Evolutionary conservation across 202 grass and related monocot genomes (phyloP).

Genomic region (Elaeis oleifera): DNA sequence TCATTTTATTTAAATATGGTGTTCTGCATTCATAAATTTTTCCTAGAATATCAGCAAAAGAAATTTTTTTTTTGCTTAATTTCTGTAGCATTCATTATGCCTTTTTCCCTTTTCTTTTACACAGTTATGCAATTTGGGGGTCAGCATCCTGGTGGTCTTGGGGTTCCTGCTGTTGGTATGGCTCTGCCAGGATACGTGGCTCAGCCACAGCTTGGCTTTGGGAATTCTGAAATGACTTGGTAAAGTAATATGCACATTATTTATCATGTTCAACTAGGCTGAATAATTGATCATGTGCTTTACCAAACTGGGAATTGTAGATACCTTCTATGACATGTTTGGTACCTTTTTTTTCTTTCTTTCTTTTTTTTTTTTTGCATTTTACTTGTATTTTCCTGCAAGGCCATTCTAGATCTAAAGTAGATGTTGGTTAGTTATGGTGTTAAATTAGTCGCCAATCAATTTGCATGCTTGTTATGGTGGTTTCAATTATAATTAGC

Average conservation of each 20-base stretch:
- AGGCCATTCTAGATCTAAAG: too few species aligned
- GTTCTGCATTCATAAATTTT: too few species aligned
- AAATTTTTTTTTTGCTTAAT: background rate
- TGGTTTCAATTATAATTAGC: too few species aligned
- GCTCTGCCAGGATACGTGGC: slow-evolving; percentile 89
- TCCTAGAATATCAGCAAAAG: background rate
- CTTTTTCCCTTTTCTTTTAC: slow-evolving; percentile 5
- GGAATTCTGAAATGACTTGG: slow-evolving; percentile 57
- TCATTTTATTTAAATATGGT: too few species aligned
- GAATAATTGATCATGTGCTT: background rate
- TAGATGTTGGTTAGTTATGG: too few species aligned
- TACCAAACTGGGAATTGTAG: too few species aligned
- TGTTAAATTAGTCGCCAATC: too few species aligned
- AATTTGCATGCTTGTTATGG: too few species aligned
- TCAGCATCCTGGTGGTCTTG: slow-evolving; percentile 46
- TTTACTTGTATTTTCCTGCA: too few species aligned
- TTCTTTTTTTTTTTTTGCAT: too few species aligned
- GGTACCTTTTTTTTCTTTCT: too few species aligned
- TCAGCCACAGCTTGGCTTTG: slow-evolving; percentile 59
- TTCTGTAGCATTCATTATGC: background rate
- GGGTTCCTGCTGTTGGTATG: slow-evolving; percentile 89
- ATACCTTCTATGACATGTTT: too few species aligned
- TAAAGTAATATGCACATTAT: slow-evolving; percentile 39
- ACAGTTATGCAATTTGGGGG: slow-evolving; percentile 65
- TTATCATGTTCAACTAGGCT: background rate